Evolutionary conservation across 1,284 basidiomycete species (phyloP).

Genomic region (Hypsizygus ulmarius): DNA sequence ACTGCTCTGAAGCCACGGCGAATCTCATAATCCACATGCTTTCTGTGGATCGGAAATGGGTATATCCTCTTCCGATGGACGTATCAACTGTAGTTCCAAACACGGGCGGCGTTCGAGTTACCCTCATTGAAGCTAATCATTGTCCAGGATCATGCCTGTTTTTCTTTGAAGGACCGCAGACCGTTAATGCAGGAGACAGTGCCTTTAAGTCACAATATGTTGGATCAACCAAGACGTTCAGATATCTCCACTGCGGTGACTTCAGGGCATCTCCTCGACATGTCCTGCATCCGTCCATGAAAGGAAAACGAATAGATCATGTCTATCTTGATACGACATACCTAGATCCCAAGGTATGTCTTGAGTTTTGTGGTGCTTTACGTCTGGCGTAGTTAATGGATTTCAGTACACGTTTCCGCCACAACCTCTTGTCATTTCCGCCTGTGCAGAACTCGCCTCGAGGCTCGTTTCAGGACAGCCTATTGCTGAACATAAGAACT

Average conservation of each 20-base stretch:
- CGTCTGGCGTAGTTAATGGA: neutral
- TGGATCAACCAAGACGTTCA: constrained; percentile 69
- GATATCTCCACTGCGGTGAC: constrained; percentile 96
- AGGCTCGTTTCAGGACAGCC: constrained; percentile 49
- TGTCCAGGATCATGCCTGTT: constrained; percentile 95
- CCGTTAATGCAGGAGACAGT: constrained; percentile 82
- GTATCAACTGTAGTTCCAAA: constrained; percentile 71
- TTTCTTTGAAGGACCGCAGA: constrained; percentile 91
- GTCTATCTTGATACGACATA: constrained; percentile 98
- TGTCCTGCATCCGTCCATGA: constrained; percentile 77
- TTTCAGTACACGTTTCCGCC: constrained; percentile 89
- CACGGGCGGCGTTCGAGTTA: constrained; percentile 86
- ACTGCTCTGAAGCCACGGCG: constrained; percentile 90
- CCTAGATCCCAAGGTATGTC: constrained; percentile 77
- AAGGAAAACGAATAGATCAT: constrained; percentile 77
- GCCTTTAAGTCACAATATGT: constrained; percentile 67
- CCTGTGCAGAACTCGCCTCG: constrained; percentile 83
- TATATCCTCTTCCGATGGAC: constrained; percentile 84
- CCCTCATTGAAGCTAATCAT: constrained; percentile 96
- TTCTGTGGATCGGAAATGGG: constrained; percentile 83
- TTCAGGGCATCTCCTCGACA: constrained; percentile 87
- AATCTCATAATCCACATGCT: constrained; percentile 91
- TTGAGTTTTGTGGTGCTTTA: neutral
- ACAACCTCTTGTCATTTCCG: constrained; percentile 88
- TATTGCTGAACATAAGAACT: constrained; percentile 23